Evolutionary conservation across 192 early-diverging fungal genomes (phyloP), one percentile per base, ranked within the genome.

Genomic region (Podila minutissima): DNA sequence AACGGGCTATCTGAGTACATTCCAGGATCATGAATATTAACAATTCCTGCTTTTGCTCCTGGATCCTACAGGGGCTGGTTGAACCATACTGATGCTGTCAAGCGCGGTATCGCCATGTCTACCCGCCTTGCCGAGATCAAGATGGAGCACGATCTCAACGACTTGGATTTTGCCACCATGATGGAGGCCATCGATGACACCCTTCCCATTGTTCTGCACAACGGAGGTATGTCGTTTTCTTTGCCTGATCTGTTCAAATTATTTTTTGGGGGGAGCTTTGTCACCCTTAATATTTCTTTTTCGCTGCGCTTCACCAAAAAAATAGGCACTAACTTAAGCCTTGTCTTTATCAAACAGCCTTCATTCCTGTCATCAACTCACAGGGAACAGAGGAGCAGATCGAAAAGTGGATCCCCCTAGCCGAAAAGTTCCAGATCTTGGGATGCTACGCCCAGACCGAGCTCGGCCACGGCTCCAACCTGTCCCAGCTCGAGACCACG

Each of bases 381-480:
- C 92, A 93, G 72, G 91, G 90, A 61, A 90, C 89, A 1, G 82
- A 83, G 33, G 93, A 94, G 83, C 95, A 96, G 79, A 79, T 88
- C 64, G 87, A 86, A 51, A 84, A 92, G 62, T 96, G 93, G 86
- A 86, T 93, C 58, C 84, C 86, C 51, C 84, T 88, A 19, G 93
- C 92, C 13, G 78, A 86, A 48, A 86, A 87, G 50, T 92, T 90
- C 69, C 88, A 91, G 62, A 92, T 96, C 71, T 89, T 95, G 46
- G 93, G 93, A 31, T 95, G 92, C 75, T 96, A 95, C 66, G 93
- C 95, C 22, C 93, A 94, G 68, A 96, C 93, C 10, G 93, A 96
- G 78, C 86, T 94, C 24, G 92, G 93, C 26, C 84, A 83, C 32
- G 72, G 77, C 10, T 73, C 91, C 29, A 97, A 97, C 63, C 87